Conservation (phyloP, 2,329 filamentous ascomycete species). For the Curvularia sp. region DNA sequence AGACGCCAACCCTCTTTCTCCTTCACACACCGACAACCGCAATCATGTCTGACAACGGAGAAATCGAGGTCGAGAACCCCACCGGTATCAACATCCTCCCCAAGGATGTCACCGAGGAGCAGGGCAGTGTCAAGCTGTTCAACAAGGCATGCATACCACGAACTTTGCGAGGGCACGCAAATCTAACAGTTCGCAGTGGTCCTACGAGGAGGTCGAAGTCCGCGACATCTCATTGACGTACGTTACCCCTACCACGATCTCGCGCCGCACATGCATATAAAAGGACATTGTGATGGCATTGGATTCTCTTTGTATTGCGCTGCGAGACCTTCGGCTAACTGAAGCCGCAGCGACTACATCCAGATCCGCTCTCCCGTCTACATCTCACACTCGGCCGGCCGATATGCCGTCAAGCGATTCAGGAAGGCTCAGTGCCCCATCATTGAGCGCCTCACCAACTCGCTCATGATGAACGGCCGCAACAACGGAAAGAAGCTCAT, state of each 20-base stretch:
- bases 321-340: constrained; percentile 44
- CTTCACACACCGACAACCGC: constrained; percentile 36
- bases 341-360: constrained; percentile 87
- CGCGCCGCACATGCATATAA: constrained; percentile 18
- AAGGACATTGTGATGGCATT: constrained; percentile 24
- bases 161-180: constrained; percentile 10
- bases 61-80: constrained; percentile 88
- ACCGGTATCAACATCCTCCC: constrained; percentile 81
- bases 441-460: constrained; percentile 99
- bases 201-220: constrained; percentile 99
- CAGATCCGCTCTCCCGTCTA: constrained; percentile 99
- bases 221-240: constrained; percentile 99
- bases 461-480: constrained; percentile 99
- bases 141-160: constrained; percentile 66
- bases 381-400: constrained; percentile 97
- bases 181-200: constrained; percentile 63
- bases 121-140: constrained; percentile 95
- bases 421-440: constrained; percentile 99
- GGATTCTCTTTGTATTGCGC: constrained; percentile 23
- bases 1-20: constrained; percentile 34
- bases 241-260: constrained; percentile 50
- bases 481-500: constrained; percentile 99
- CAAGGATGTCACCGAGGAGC: constrained; percentile 88
- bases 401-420: constrained; percentile 99
- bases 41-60: constrained; percentile 85